Percentiles rank a stretch among this genome's conserved stretches.
phyloP scores from a whole-genome alignment of 2,329 filamentous ascomycete species.

The Fusarium humuli region DNA sequence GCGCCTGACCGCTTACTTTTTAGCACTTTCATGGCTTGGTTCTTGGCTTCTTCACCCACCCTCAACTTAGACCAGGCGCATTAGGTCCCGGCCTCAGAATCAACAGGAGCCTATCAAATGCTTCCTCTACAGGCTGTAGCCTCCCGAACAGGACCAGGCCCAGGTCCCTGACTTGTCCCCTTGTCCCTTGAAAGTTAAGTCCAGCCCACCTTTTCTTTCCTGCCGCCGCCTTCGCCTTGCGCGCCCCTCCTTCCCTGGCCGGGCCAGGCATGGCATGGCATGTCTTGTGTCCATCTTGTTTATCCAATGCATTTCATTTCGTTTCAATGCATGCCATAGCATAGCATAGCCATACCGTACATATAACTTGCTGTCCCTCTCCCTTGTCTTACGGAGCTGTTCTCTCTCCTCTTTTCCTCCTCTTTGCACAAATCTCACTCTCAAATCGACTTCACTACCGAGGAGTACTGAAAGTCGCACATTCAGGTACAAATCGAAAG shows the following conservation, averaged over 20 bases:
- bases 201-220: constrained; percentile 5
- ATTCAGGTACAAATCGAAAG: background rate
- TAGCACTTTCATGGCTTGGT: background rate
- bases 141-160: constrained; percentile 34
- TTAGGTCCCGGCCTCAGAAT: constrained; percentile 40
- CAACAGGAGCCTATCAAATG: constrained; percentile 33
- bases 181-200: constrained; percentile 15
- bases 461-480: background rate
- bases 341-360: background rate
- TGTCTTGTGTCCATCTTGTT: background rate
- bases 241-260: constrained; percentile 19
- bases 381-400: constrained; percentile 18
- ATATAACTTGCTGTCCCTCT: constrained; percentile 36
- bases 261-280: background rate
- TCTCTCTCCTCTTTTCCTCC: constrained; percentile 5
- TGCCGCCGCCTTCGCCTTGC: background rate
- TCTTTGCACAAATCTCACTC: background rate
- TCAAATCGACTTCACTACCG: background rate
- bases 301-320: background rate
- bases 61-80: constrained; percentile 27
- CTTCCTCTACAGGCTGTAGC: constrained; percentile 18
- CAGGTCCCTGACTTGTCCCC: constrained; percentile 9
- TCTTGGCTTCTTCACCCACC: constrained; percentile 5
- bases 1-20: constrained; percentile 8
- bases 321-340: constrained; percentile 12